These are phyloP conservation scores for Echium plantagineum DNA, from an alignment of 257 asterid genomes.

Conservation along the genomic window DNA sequence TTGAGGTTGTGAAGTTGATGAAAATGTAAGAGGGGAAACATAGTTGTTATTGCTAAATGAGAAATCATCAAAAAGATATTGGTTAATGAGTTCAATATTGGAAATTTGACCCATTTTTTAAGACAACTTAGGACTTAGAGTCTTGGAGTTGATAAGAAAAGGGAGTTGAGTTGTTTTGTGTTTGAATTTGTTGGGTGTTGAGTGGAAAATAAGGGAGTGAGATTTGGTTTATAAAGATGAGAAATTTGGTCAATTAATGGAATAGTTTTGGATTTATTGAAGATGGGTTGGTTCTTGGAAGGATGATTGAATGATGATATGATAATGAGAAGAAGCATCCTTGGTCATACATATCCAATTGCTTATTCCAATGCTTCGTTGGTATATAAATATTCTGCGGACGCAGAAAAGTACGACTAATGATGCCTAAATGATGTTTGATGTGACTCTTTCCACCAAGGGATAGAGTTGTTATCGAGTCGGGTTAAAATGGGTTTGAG, in stretches of 20 bases:
- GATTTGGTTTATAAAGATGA: neutral
- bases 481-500: too few species aligned
- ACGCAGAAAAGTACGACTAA: neutral
- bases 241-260: neutral
- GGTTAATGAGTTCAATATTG: slow-evolving; percentile 8
- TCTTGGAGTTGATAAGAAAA: too few species aligned
- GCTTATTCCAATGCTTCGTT: neutral
- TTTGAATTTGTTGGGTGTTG: neutral
- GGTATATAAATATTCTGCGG: neutral
- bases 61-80: slow-evolving; percentile 13
- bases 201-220: neutral
- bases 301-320: neutral
- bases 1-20: neutral
- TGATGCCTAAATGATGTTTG: too few species aligned
- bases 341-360: neutral
- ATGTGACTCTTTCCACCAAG: too few species aligned
- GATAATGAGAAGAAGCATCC: neutral
- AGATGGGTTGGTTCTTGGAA: neutral
- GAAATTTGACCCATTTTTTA: neutral
- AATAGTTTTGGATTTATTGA: too few species aligned
- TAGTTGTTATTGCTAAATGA: neutral
- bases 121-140: neutral
- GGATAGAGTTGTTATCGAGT: too few species aligned
- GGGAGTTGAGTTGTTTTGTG: too few species aligned
- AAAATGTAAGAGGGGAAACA: neutral